Conservation (phyloP, 768 basidiomycete species). For the Russula sp. region DNA sequence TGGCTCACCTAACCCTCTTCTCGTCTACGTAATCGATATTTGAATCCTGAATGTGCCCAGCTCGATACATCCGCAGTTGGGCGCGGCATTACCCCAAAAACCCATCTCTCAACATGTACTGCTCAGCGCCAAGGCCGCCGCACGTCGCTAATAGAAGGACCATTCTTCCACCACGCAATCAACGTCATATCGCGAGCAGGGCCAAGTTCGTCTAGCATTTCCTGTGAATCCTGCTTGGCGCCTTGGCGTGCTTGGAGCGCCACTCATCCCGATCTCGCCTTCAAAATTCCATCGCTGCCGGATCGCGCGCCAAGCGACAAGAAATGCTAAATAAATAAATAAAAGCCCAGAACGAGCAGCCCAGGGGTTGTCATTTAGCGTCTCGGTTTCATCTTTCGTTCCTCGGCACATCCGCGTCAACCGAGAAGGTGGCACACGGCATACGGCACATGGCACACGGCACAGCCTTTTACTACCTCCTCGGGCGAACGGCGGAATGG, state of each 20-base stretch:
- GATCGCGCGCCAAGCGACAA: conserved; percentile 39
- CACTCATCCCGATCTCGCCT: conserved; percentile 21
- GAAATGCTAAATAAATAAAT: conserved; percentile 32
- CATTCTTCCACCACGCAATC: conserved; percentile 73
- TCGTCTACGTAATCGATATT: neutral
- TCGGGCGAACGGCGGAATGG: neutral
- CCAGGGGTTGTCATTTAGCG: neutral
- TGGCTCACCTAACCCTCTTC: too few species aligned
- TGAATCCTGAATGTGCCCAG: neutral
- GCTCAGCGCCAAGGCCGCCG: neutral
- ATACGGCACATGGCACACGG: neutral
- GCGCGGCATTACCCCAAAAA: too few species aligned
- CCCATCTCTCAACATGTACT: too few species aligned
- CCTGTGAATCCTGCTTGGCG: conserved; percentile 22
- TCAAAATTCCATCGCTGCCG: conserved; percentile 16
- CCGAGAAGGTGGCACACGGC: neutral
- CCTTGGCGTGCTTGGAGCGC: conserved; percentile 20
- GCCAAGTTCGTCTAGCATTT: conserved; percentile 27
- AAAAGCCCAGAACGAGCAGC: neutral
- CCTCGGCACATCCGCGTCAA: neutral
- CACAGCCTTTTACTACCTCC: too few species aligned
- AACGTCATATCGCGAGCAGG: conserved; percentile 50
- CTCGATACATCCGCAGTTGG: too few species aligned
- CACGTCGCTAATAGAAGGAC: conserved; percentile 37
- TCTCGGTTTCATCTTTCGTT: neutral